These are phyloP conservation scores for Abortiporus biennis DNA, from an alignment of 1,284 basidiomycete genomes.

Conservation along the genomic window DNA sequence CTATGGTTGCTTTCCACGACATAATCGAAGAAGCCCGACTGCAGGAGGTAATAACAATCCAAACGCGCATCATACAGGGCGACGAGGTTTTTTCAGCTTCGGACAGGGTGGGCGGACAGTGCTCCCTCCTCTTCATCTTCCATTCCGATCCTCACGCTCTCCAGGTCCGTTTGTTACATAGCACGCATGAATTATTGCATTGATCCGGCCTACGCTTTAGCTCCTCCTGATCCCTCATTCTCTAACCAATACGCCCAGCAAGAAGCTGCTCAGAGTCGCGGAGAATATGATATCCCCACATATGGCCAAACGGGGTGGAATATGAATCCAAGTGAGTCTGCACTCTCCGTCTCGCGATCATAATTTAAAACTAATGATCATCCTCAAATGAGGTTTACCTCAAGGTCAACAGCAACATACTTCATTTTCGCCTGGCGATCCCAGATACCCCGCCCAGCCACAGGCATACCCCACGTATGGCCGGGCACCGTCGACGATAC, in stretches of 20 bases:
- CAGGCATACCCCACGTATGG: constrained; percentile 38
- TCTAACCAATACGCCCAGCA: constrained; percentile 55
- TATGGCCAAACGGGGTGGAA: constrained; percentile 45
- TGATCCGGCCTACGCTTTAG: constrained; percentile 19
- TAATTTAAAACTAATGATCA: too few relatives aligned
- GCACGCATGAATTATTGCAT: constrained; percentile 22
- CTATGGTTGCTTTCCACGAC: constrained; percentile 27
- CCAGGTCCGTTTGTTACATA: constrained; percentile 65
- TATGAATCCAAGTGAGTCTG: constrained; percentile 36
- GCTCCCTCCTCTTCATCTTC: constrained; percentile 78
- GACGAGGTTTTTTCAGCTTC: constrained; percentile 47
- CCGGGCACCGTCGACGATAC: constrained; percentile 38
- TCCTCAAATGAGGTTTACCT: constrained; percentile 11
- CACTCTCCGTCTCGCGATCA: too few relatives aligned
- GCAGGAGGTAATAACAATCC: constrained; percentile 20
- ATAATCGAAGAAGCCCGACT: constrained; percentile 21
- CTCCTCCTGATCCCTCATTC: constrained; percentile 34
- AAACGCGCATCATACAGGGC: constrained; percentile 14
- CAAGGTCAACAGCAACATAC: constrained; percentile 19
- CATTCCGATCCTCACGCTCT: constrained; percentile 80
- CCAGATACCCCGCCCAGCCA: constrained; percentile 45
- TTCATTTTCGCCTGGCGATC: constrained; percentile 31
- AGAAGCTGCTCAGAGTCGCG: constrained; percentile 51
- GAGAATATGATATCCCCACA: constrained; percentile 43
- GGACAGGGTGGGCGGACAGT: constrained; percentile 82